Evolutionary conservation across 2,329 filamentous ascomycete species (phyloP).

Genomic region (Hypoxylon sp.): DNA sequence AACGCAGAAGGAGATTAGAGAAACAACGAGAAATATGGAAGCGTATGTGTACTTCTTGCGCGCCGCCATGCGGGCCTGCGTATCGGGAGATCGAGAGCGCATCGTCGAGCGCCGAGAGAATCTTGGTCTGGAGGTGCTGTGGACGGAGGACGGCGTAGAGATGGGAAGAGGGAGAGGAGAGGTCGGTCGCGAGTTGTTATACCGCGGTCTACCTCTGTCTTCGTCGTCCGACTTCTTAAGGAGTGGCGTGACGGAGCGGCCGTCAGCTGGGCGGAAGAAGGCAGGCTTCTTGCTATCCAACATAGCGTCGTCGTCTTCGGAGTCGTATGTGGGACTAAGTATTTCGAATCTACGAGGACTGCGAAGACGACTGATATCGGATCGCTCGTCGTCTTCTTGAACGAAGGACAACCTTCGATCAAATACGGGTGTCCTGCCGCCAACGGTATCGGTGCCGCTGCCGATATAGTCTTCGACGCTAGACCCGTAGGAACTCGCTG

Average conservation of each 20-base stretch:
- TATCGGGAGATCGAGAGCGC: constrained; percentile 82
- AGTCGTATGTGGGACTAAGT: constrained; percentile 47
- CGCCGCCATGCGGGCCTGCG: constrained; percentile 74
- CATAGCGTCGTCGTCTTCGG: constrained; percentile 56
- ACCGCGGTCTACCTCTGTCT: constrained; percentile 50
- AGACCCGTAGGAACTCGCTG: constrained; percentile 48
- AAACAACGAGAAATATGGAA: constrained; percentile 84
- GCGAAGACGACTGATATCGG: constrained; percentile 31
- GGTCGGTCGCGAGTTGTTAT: constrained; percentile 49
- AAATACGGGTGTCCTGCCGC: constrained; percentile 48
- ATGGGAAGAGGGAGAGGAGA: constrained; percentile 51
- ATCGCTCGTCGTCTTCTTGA: constrained; percentile 43
- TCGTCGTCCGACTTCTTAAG: constrained; percentile 55
- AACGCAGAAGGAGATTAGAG: constrained; percentile 88
- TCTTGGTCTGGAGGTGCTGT: constrained; percentile 53
- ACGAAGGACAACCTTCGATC: constrained; percentile 46
- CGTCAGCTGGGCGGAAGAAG: constrained; percentile 63
- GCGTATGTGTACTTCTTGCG: constrained; percentile 90
- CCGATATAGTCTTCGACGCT: constrained; percentile 51
- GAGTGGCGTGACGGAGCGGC: constrained; percentile 61
- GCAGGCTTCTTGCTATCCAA: constrained; percentile 61
- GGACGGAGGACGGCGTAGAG: constrained; percentile 54
- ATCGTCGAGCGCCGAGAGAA: constrained; percentile 76
- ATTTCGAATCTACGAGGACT: constrained; percentile 44
- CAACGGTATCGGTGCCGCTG: constrained; percentile 49